A percentile compares a stretch with the other conserved stretches of the same genome.
phyloP scores from a whole-genome alignment of 371 early-diverging fungal species.

The Sanchytrium tribonematis region DNA sequence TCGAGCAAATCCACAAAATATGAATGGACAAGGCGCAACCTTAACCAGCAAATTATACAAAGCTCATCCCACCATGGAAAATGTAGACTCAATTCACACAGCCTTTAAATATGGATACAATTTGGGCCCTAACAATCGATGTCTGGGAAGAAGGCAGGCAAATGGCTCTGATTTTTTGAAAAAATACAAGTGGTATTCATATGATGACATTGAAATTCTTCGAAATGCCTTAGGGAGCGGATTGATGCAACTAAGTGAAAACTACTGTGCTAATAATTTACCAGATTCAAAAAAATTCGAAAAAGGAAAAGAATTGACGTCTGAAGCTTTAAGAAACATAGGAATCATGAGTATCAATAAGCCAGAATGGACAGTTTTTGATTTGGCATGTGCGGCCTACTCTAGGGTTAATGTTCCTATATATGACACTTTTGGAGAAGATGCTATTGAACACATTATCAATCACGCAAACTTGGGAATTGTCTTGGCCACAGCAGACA shows the following conservation, averaged over 20 bases:
- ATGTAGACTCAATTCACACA: not conserved
- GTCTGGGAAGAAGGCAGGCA: not conserved
- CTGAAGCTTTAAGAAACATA: slow-evolving; percentile 6
- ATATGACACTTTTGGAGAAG: slow-evolving; percentile 35
- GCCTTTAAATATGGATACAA: not conserved
- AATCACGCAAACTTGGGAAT: slow-evolving; percentile 27
- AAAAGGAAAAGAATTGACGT: not conserved
- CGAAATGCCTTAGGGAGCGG: not conserved
- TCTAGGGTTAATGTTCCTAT: slow-evolving; percentile 17
- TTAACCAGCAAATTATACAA: not conserved
- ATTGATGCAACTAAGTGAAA: not conserved
- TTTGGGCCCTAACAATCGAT: not conserved
- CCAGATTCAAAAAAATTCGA: too few species aligned
- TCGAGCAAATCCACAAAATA: not conserved
- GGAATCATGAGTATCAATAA: slow-evolving; percentile 30
- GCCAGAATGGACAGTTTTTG: slow-evolving; percentile 30
- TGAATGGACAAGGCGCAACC: not conserved
- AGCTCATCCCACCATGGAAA: not conserved
- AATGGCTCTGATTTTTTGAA: not conserved
- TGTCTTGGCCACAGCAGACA: slow-evolving; percentile 20
- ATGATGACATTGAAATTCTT: not conserved
- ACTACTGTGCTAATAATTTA: not conserved
- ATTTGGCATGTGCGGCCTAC: slow-evolving; percentile 8
- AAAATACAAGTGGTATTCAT: not conserved
- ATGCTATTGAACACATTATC: slow-evolving; percentile 23